These are phyloP conservation scores for Monosporascus cannonballus DNA, from an alignment of 2,329 filamentous ascomycete species.

Conservation along the genomic window DNA sequence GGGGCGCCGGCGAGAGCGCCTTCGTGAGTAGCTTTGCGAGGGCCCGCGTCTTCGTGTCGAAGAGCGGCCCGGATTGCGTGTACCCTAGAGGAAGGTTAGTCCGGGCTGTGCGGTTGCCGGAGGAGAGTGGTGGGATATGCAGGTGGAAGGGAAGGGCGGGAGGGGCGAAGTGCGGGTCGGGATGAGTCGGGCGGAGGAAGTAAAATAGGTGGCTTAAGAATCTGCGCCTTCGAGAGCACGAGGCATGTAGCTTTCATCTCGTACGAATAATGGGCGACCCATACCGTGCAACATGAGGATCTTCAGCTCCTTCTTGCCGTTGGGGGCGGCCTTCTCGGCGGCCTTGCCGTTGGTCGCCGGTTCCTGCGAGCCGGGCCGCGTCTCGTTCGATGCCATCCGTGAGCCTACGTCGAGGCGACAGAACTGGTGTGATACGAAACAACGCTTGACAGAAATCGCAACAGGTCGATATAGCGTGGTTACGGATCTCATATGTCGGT, in stretches of 20 bases:
- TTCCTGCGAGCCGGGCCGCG: not conserved
- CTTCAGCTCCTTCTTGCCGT: slow-evolving; percentile 48
- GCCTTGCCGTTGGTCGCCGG: slow-evolving; percentile 8
- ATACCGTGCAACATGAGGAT: slow-evolving; percentile 73
- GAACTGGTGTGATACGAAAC: not conserved
- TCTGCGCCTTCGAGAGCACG: not conserved
- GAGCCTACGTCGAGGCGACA: not conserved
- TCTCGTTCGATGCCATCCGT: not conserved
- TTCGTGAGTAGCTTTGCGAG: slow-evolving; percentile 77
- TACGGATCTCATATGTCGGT: too few relatives aligned
- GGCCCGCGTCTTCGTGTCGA: slow-evolving; percentile 83
- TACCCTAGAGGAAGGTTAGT: slow-evolving; percentile 49
- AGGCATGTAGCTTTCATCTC: too few relatives aligned
- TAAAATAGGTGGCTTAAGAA: not conserved
- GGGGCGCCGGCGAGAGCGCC: slow-evolving; percentile 53
- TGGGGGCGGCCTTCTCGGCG: slow-evolving; percentile 26
- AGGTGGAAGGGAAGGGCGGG: not conserved
- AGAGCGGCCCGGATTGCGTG: slow-evolving; percentile 82
- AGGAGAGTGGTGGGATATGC: slow-evolving; percentile 1
- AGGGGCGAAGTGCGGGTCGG: not conserved
- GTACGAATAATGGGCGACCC: too few relatives aligned
- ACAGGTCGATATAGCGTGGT: too few relatives aligned
- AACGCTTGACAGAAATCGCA: not conserved
- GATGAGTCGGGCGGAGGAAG: not conserved
- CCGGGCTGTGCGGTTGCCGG: not conserved